Evolutionary conservation across 106 monocot genomes (phyloP).

Genomic region (Phalaenopsis aphrodite): DNA sequence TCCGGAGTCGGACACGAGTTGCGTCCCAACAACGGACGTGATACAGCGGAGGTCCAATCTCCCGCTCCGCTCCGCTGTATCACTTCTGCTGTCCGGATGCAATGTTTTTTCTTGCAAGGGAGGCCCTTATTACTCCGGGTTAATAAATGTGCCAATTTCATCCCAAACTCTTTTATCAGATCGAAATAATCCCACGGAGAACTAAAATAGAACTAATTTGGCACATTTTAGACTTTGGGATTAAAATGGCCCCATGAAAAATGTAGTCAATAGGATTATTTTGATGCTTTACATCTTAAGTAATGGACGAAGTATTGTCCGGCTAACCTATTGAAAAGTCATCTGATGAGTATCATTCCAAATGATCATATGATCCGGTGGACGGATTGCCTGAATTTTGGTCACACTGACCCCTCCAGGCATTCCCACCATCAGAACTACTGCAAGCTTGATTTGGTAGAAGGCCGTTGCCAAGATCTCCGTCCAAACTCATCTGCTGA

Average conservation of each 20-base stretch:
- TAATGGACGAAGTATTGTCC: background rate
- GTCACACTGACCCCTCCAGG: constrained; percentile 53
- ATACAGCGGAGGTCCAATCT: too few relatives aligned
- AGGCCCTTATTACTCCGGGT: too few relatives aligned
- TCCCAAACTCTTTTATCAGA: too few relatives aligned
- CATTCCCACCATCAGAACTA: constrained; percentile 72
- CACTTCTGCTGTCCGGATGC: too few relatives aligned
- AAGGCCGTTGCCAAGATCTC: constrained; percentile 40
- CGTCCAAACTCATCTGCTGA: constrained; percentile 79
- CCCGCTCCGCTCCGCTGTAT: too few relatives aligned
- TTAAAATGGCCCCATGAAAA: background rate
- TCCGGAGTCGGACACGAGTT: too few relatives aligned
- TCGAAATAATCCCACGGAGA: too few relatives aligned
- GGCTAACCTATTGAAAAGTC: background rate
- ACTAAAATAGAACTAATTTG: too few relatives aligned
- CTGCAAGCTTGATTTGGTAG: constrained; percentile 62
- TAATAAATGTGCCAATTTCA: too few relatives aligned
- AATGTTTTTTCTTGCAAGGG: too few relatives aligned
- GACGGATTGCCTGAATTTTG: constrained; percentile 53
- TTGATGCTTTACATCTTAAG: background rate
- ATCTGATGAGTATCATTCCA: constrained; percentile 25
- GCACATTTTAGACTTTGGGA: too few relatives aligned
- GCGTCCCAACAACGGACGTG: too few relatives aligned
- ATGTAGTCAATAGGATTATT: background rate
- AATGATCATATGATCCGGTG: constrained; percentile 45